Evolutionary conservation across 176 grass and related monocot species (phyloP), one percentile per base, ranked within the genome.

Genomic region (Leersia perrieri): DNA sequence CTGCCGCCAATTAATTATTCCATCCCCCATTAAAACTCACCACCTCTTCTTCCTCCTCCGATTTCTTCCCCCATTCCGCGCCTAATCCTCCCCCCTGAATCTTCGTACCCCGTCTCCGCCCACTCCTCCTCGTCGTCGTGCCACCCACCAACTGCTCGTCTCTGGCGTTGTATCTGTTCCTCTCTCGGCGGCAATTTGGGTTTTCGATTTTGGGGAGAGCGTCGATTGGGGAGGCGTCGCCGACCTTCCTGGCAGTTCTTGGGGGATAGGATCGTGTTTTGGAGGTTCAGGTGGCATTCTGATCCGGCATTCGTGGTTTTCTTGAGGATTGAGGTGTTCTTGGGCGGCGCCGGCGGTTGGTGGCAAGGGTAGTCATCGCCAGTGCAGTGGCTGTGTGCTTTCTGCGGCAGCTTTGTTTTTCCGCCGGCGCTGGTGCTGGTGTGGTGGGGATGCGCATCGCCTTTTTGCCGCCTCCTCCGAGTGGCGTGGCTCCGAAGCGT

Each of bases 1-100:
- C 88, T 90, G 88, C 88, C 73, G 78, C 83, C 60, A 72, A 85
- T 90, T 82, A 90, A 90, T 86, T 86, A 90, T 73, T 90, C 83
- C 29, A 6, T 8, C 3, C 27, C n/a, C 73, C 83, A 86, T 90
- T 90, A 90, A 90, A 89, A 55, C 87, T 73, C 55, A 2, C 44
- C 0, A n/a, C 31, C 7, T 74, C 33, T 2, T 18, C 31, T 8
- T 35, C 12, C 20, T 18, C 22, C 11, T 26, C 9, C n/a, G 58
- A 3, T 23, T 16, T 8, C 32, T 16, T 8, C 31, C 22, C 29
- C 33, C 53, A 5, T 27, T 27, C 49, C 69, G 49, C 62, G 20
- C 74, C 80, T 20, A 27, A 38, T 42, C 63, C 63, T 62, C 14
- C 61, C 61, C 13, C 55, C 77, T 72, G 82, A 76, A 76, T 57